A percentile compares a stretch with the other conserved stretches of the same genome.
These are phyloP conservation scores for Phialemoniopsis sp. DNA, from an alignment of 2,329 filamentous ascomycete species.

Conservation along the genomic window DNA sequence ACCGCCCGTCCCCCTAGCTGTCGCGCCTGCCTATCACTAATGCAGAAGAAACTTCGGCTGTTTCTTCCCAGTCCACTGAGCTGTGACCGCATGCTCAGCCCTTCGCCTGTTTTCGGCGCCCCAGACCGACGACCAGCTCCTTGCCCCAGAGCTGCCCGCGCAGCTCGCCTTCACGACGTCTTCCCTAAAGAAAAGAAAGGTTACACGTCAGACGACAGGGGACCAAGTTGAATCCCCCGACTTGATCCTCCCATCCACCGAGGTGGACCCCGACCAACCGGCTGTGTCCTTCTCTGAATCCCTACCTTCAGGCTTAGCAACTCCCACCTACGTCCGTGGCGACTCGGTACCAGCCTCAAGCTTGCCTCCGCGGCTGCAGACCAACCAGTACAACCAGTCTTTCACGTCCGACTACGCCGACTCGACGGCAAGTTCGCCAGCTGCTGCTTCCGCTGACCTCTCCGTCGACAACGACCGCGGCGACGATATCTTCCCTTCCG, in stretches of 20 bases:
- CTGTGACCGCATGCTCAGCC: too few species aligned
- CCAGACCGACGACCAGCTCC: constrained; percentile 8
- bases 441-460: constrained; percentile 52
- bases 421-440: constrained; percentile 55
- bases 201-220: constrained; percentile 43
- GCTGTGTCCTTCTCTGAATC: constrained; percentile 46
- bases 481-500: constrained; percentile 33
- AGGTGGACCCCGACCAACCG: constrained; percentile 39
- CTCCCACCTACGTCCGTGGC: constrained; percentile 32
- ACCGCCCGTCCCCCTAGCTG: not conserved
- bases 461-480: constrained; percentile 52
- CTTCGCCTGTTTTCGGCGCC: constrained; percentile 7
- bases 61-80: constrained; percentile 3
- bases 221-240: constrained; percentile 35
- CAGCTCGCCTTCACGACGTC: constrained; percentile 70
- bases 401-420: constrained; percentile 45
- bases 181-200: constrained; percentile 71
- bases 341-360: constrained; percentile 44
- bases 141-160: constrained; percentile 51
- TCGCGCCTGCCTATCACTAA: not conserved
- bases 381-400: constrained; percentile 30
- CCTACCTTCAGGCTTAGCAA: constrained; percentile 30
- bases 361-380: constrained; percentile 47
- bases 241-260: constrained; percentile 47
- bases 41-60: not conserved